Percentiles rank a stretch among this genome's conserved stretches.
These are phyloP conservation scores for Aspergillus cejpii DNA, from an alignment of 2,329 filamentous ascomycete species.

Conservation along the genomic window DNA sequence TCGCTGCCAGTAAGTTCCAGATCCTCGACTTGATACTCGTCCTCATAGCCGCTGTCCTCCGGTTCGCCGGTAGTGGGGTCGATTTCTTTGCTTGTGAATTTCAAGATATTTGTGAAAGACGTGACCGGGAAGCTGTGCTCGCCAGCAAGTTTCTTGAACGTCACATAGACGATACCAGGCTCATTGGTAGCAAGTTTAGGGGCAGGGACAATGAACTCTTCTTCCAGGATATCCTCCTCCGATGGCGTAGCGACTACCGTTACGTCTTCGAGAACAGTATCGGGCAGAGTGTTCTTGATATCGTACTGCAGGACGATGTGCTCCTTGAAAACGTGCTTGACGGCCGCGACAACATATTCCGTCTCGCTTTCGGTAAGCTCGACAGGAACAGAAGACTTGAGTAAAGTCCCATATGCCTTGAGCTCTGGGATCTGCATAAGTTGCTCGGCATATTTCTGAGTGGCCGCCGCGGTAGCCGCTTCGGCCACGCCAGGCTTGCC, in stretches of 20 bases:
- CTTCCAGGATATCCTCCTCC: conserved; percentile 67
- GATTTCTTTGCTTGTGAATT: conserved; percentile 97
- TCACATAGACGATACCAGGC: conserved; percentile 89
- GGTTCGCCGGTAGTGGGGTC: conserved; percentile 90
- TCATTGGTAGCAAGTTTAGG: conserved; percentile 76
- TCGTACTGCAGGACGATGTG: conserved; percentile 94
- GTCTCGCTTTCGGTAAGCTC: conserved; percentile 96
- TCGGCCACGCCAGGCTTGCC: conserved; percentile 63
- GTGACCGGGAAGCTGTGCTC: conserved; percentile 70
- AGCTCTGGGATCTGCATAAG: conserved; percentile 85
- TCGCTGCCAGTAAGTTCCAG: conserved; percentile 86
- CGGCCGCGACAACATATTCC: conserved; percentile 86
- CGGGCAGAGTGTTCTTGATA: conserved; percentile 92
- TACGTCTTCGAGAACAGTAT: conserved; percentile 84
- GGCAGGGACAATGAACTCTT: conserved; percentile 89
- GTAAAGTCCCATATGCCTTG: conserved; percentile 76
- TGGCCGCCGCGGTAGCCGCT: conserved; percentile 68
- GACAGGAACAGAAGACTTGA: conserved; percentile 80
- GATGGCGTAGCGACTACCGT: conserved; percentile 72
- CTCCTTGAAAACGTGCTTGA: conserved; percentile 98
- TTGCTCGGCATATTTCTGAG: conserved; percentile 84
- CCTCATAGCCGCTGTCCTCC: conserved; percentile 87
- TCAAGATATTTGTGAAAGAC: conserved; percentile 85
- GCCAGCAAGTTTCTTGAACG: conserved; percentile 76
- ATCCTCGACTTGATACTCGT: conserved; percentile 95